phyloP scores from a whole-genome alignment of 306 rosid species.

The Oxytropis ochrocephala region DNA sequence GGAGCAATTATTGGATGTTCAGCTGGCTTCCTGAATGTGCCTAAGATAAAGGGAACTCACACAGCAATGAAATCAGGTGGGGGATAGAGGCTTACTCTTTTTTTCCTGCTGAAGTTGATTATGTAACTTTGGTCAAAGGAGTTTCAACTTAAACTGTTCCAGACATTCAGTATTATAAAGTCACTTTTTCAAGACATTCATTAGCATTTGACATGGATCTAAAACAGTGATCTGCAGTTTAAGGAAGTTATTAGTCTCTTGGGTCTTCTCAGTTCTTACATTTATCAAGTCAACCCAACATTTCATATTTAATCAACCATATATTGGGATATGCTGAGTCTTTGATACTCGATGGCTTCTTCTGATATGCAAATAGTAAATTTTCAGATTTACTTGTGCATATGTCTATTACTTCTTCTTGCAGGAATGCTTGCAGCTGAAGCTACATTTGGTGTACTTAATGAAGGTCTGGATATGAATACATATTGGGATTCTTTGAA shows the following conservation, averaged over 20 bases:
- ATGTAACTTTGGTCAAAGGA: constrained; percentile 1
- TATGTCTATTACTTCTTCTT: constrained; percentile 6
- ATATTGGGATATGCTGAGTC: background rate
- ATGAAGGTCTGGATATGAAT: constrained; percentile 59
- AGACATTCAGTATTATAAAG: background rate
- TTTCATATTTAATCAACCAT: constrained; percentile 17
- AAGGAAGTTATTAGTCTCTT: background rate
- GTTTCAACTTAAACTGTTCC: background rate
- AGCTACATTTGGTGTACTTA: constrained; percentile 56
- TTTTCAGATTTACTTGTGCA: background rate
- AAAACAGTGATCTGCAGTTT: constrained; percentile 3
- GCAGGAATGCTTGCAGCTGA: constrained; percentile 97
- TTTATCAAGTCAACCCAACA: constrained; percentile 2
- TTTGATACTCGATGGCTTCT: background rate
- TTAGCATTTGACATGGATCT: constrained; percentile 1
- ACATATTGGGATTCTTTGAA: constrained; percentile 70
- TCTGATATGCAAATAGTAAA: background rate
- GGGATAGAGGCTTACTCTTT: constrained; percentile 26
- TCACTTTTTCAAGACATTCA: background rate
- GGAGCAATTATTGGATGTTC: constrained; percentile 96
- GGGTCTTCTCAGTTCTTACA: background rate
- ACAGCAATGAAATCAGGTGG: constrained; percentile 98
- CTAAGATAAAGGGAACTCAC: constrained; percentile 92
- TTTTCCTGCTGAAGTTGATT: background rate
- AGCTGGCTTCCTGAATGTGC: constrained; percentile 91